Conservation (phyloP, 768 basidiomycete genomes). For the Cubamyces sp. region DNA sequence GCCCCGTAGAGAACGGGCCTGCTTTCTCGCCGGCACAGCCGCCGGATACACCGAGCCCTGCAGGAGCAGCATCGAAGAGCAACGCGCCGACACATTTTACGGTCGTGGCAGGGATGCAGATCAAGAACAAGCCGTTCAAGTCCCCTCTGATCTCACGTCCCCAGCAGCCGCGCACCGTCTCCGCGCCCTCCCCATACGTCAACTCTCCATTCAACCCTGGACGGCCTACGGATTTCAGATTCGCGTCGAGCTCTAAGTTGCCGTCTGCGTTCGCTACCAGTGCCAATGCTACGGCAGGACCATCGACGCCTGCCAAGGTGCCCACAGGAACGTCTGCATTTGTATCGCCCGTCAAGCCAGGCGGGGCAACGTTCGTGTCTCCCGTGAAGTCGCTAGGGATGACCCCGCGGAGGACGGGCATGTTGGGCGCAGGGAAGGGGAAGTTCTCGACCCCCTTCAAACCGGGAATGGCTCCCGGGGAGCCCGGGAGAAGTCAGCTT, state of each 20-base stretch:
- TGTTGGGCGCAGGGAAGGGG: conserved; percentile 16
- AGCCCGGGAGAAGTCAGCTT: conserved; percentile 29
- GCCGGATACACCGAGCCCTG: conserved; percentile 28
- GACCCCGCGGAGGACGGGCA: conserved; percentile 29
- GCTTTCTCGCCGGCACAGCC: conserved; percentile 12
- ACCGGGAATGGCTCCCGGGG: conserved; percentile 34
- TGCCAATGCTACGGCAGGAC: background rate
- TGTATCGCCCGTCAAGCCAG: conserved; percentile 1
- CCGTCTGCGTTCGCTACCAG: conserved; percentile 18
- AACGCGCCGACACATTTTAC: conserved; percentile 9
- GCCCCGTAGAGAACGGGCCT: conserved; percentile 25
- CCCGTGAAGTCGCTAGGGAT: conserved; percentile 33
- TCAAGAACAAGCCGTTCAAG: conserved; percentile 34
- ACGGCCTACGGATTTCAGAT: background rate
- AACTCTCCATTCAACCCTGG: conserved; percentile 31
- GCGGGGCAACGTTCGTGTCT: conserved; percentile 1
- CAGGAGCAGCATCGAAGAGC: background rate
- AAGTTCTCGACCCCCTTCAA: conserved; percentile 39
- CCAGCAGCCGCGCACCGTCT: conserved; percentile 1
- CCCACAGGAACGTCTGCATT: background rate
- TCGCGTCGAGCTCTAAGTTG: conserved; percentile 14
- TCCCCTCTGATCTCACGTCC: conserved; percentile 29
- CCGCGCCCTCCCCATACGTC: conserved; percentile 5
- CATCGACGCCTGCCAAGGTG: background rate
- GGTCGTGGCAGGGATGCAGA: conserved; percentile 12